A percentile compares a stretch with the other conserved stretches of the same genome.
These are phyloP conservation scores for Ascomycota sp. DNA, from an alignment of 2,329 filamentous ascomycete genomes.

Conservation along the genomic window DNA sequence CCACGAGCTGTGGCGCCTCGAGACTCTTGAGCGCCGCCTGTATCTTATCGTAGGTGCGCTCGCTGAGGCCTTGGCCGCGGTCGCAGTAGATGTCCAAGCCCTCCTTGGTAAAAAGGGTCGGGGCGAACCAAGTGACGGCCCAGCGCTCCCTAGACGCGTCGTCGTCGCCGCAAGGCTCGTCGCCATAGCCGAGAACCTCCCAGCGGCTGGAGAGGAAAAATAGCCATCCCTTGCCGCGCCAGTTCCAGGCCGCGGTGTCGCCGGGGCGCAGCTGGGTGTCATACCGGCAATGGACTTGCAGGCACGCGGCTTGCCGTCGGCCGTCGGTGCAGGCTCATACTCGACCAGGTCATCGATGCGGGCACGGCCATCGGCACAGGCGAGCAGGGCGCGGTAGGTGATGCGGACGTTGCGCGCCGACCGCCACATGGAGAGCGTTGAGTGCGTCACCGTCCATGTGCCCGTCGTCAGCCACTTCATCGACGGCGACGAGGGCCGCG, in stretches of 20 bases:
- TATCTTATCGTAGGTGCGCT: conserved; percentile 33
- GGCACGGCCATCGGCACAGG: conserved; percentile 14
- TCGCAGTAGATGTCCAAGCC: conserved; percentile 60
- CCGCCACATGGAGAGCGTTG: conserved; percentile 61
- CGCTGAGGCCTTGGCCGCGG: conserved; percentile 33
- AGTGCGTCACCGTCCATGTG: conserved; percentile 49
- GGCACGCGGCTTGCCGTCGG: conserved; percentile 12
- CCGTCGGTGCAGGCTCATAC: conserved; percentile 32
- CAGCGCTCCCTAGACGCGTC: conserved; percentile 28
- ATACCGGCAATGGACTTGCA: conserved; percentile 39
- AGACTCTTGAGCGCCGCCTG: conserved; percentile 22
- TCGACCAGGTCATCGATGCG: conserved; percentile 51
- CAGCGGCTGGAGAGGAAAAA: conserved; percentile 52
- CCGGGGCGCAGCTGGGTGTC: conserved; percentile 23
- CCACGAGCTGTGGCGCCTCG: conserved; percentile 31
- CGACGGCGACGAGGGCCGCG: conserved; percentile 14
- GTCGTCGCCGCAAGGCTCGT: conserved; percentile 18
- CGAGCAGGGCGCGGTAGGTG: conserved; percentile 38
- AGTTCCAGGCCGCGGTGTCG: conserved; percentile 35
- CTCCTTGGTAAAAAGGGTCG: conserved; percentile 63
- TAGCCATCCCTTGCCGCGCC: conserved; percentile 57
- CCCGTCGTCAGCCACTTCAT: conserved; percentile 39
- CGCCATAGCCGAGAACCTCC: conserved; percentile 62
- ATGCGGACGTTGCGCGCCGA: conserved; percentile 60
- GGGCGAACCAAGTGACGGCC: conserved; percentile 68